Evolutionary conservation across 169 alveolate species (phyloP), one percentile per base, ranked within the genome.

Genomic region (Plasmodium fragile): DNA sequence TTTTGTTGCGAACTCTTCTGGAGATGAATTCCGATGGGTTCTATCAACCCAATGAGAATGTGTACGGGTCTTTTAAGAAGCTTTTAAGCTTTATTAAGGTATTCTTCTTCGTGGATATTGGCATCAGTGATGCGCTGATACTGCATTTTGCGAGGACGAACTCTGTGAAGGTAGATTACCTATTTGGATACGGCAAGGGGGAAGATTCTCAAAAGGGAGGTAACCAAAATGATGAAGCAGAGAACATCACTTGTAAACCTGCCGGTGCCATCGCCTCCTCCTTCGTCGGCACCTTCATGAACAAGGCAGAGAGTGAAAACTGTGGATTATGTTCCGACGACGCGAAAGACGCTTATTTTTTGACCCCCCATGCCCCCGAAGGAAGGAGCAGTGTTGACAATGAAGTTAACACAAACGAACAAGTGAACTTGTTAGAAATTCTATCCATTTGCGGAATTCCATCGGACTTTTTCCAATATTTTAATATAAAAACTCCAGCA

Each of bases 101-200:
- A 30, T 95, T 95, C 81, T 70, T 84, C 81, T 83, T 95, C 65
- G 79, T 90, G 39, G 94, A 93, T n/a, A 55, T 95, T n/a, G 96
- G 96, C 28, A 89, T 92, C 25, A 77, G 92, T 65, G 83, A 92
- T 30, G 79, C 70, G 25, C 90, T 84, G 22, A 36, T 49, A 59
- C 41, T 18, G 65, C 22, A 41, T 32, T 49, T 69, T 65, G 82
- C 91, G 13, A 39, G 45, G 43, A 81, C 45, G 55, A 59, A 87
- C 80, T 22, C n/a, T 25, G 73, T 84, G 30, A 45, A 81, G 43
- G 36, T 92, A 13, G 90, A 81, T 18, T 34, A 53, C 2, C 18
- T 78, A 6, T 34, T 82, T 59, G 39, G 45, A n/a, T 45, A 18
- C 7, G 49, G 36, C 16, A 78, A 89, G 11, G 32, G 18, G 79